These are phyloP conservation scores for Guadua angustifolia DNA, from an alignment of 176 grass and related monocot species.

Conservation along the genomic window DNA sequence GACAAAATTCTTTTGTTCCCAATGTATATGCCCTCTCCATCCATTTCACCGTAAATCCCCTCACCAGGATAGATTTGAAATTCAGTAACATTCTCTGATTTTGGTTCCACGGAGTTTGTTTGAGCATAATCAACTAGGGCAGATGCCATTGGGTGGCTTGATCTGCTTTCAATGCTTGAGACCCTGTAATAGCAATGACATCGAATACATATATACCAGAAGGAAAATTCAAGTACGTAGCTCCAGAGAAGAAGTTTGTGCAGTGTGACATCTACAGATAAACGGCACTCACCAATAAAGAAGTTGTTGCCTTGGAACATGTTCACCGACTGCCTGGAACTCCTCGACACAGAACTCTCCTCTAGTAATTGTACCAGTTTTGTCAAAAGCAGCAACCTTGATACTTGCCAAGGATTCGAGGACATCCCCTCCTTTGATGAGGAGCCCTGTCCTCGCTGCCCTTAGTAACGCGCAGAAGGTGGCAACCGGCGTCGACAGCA, in stretches of 20 bases:
- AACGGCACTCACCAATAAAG: conserved; percentile 60
- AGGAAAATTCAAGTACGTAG: background rate
- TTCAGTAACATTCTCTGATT: conserved; percentile 71
- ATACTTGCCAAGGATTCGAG: conserved; percentile 75
- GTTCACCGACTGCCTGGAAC: conserved; percentile 48
- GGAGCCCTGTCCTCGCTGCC: conserved; percentile 72
- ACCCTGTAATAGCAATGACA: conserved; percentile 61
- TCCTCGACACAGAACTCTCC: conserved; percentile 83
- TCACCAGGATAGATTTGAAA: conserved; percentile 84
- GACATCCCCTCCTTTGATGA: conserved; percentile 95
- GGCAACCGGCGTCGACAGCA: conserved; percentile 88
- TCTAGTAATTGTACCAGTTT: conserved; percentile 93
- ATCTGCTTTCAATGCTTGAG: conserved; percentile 93
- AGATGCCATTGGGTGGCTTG: conserved; percentile 94
- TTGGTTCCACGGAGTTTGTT: conserved; percentile 69
- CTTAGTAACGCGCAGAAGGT: conserved; percentile 90
- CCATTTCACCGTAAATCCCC: conserved; percentile 85
- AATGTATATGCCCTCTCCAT: conserved; percentile 68
- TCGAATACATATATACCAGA: conserved; percentile 15
- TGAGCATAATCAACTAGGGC: conserved; percentile 77
- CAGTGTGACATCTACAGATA: background rate
- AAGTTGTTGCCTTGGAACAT: conserved; percentile 55
- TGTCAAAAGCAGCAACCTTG: conserved; percentile 85
- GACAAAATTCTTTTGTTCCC: conserved; percentile 86
- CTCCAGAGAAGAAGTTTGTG: background rate